Evolutionary conservation across 2,329 filamentous ascomycete species (phyloP), one percentile per base, ranked within the genome.

Genomic region (Venturia aucupariae): DNA sequence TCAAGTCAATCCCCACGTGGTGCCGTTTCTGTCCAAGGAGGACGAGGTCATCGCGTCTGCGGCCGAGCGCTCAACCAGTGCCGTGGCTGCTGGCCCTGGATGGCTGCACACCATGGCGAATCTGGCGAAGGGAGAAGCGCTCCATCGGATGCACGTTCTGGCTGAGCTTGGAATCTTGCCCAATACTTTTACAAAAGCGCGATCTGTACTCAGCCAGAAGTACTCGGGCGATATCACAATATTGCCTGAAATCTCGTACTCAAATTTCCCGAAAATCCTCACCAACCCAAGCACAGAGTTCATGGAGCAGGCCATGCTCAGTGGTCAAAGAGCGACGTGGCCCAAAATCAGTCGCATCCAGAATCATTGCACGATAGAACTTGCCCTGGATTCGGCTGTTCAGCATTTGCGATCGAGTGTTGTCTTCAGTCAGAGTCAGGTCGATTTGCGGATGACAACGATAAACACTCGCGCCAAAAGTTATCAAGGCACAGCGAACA

Each of bases 161-260:
- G 84, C 89, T 0, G 91, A 96, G 71, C 76, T 95, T 39, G 90
- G 91, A 22, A 77, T 96, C 54, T 87, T 94, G 67, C 89, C 90
- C 19, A 94, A 88, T 65, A 80, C 89, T 0, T 82, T 91, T 68
- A 90, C 87, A 59, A 95, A 96, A 73, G 81, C 87, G 27, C 84
- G 86, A 51, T 92, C 90, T 1, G 86, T 97, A 19, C 81, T 97
- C 61, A 92, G 87, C 68, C 93, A 97, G 71, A 90, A 89, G 68
- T 97, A 97, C 71, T 92, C 90, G 2, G 93, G 93, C 7, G 92
- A 97, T 74, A 96, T 97, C 72, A 97, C 92, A 55, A 96, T 97
- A 63, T 81, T 96, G 39, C 92, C 92, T 0, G 86, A 91, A 63
- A 87, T 96, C 65, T 84, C 83, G 4, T 85, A 89, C 62, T 81